Percentiles rank a stretch among this genome's conserved stretches.
These are phyloP conservation scores for Hemileccinum rubropunctum DNA, from an alignment of 768 basidiomycete genomes.

Conservation along the genomic window DNA sequence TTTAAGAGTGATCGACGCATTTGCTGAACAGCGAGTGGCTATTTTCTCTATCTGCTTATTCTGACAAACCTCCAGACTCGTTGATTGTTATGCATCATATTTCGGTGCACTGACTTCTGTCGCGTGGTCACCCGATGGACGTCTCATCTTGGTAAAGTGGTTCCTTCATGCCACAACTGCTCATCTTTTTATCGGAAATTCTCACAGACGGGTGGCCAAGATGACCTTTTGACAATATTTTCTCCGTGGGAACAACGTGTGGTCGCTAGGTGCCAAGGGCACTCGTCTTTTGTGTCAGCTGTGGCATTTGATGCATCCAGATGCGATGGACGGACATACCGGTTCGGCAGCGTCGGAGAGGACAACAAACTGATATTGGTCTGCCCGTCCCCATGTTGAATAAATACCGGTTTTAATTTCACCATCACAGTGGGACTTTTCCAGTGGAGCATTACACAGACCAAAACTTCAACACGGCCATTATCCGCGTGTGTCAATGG, in stretches of 20 bases:
- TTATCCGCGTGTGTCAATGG: slow-evolving; percentile 73
- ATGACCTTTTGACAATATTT: slow-evolving; percentile 92
- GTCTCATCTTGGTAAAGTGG: slow-evolving; percentile 73
- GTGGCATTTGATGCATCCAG: slow-evolving; percentile 89
- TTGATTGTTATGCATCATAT: slow-evolving; percentile 92
- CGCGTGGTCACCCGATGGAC: slow-evolving; percentile 93
- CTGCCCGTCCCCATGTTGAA: slow-evolving; percentile 21
- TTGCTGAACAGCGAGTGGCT: slow-evolving; percentile 72
- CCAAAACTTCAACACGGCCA: slow-evolving; percentile 74
- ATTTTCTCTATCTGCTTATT: neutral
- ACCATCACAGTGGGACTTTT: slow-evolving; percentile 83
- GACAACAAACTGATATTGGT: slow-evolving; percentile 94
- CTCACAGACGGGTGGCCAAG: slow-evolving; percentile 88
- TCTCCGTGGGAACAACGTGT: slow-evolving; percentile 94
- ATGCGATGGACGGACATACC: slow-evolving; percentile 86
- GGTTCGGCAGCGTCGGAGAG: slow-evolving; percentile 95
- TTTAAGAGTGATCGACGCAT: slow-evolving; percentile 83
- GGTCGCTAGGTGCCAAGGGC: slow-evolving; percentile 94
- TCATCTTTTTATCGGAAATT: slow-evolving; percentile 4
- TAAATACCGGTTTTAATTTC: neutral
- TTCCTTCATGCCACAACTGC: neutral
- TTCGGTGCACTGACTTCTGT: slow-evolving; percentile 90
- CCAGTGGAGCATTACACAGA: slow-evolving; percentile 84
- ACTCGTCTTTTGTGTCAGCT: slow-evolving; percentile 89
- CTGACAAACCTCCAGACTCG: slow-evolving; percentile 51